Evolutionary conservation across 441 rosid genomes (phyloP).

Genomic region (Flueggea neowawraea): DNA sequence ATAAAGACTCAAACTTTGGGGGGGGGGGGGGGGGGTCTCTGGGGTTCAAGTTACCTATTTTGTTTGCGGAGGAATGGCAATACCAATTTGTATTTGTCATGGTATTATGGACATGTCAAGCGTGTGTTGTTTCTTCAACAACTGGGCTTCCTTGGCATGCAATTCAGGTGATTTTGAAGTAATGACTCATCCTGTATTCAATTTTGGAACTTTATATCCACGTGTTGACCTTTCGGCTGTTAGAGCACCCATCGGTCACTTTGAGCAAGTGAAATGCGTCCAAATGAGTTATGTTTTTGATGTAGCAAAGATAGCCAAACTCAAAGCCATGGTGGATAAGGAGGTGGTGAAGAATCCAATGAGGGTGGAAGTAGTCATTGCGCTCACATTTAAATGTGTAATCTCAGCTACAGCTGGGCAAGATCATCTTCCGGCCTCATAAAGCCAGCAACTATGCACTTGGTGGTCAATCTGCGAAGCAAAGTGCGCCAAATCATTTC

Average conservation of each 20-base stretch:
- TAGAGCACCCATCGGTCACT: conserved; percentile 7
- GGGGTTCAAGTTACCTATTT: conserved; percentile 31
- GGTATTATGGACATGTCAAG: conserved; percentile 29
- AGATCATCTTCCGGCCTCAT: conserved; percentile 8
- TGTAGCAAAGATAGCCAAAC: conserved; percentile 15
- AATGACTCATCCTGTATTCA: conserved; percentile 15
- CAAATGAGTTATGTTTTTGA: conserved; percentile 24
- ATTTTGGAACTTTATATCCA: conserved; percentile 18
- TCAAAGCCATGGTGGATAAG: conserved; percentile 16
- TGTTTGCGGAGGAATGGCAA: conserved; percentile 37
- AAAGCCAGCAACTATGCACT: conserved; percentile 17
- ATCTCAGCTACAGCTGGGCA: conserved; percentile 20
- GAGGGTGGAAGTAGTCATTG: conserved; percentile 34
- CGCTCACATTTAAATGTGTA: conserved; percentile 27
- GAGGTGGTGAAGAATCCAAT: conserved; percentile 26
- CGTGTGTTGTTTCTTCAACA: conserved; percentile 26
- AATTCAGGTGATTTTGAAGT: conserved; percentile 2
- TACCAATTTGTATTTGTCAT: conserved; percentile 32
- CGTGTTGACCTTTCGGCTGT: conserved; percentile 20
- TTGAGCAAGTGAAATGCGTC: conserved; percentile 12
- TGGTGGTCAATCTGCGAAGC: conserved; percentile 17
- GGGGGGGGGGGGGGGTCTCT: conserved; percentile 1
- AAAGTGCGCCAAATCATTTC: conserved; percentile 4
- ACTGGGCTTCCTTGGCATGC: conserved; percentile 30
- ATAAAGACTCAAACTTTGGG: neutral